Evolutionary conservation across 2,329 filamentous ascomycete genomes (phyloP).

Genomic region (Dactylellina leptospora): DNA sequence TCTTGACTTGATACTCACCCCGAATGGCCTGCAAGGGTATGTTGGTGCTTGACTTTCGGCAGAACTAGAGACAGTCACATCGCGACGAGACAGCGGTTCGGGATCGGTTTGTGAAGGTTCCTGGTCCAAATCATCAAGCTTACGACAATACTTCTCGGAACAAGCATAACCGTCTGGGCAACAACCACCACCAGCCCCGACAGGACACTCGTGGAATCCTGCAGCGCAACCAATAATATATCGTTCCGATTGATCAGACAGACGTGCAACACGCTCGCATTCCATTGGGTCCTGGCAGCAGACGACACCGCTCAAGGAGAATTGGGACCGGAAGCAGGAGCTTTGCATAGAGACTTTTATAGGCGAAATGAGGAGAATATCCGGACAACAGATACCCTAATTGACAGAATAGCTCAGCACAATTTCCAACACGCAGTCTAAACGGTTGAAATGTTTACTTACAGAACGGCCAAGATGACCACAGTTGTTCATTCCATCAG

Average conservation of each 20-base stretch:
- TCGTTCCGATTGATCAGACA: background rate
- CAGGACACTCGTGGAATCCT: conserved; percentile 22
- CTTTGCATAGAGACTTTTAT: conserved; percentile 21
- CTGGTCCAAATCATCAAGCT: background rate
- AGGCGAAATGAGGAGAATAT: conserved; percentile 30
- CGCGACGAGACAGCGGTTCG: background rate
- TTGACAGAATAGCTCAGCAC: background rate
- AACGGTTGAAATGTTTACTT: background rate
- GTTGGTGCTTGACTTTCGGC: background rate
- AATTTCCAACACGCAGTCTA: background rate
- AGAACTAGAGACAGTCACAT: background rate
- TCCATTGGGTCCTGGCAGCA: conserved; percentile 29
- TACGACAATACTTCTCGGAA: background rate
- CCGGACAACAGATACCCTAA: conserved; percentile 42
- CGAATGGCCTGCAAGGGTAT: conserved; percentile 9
- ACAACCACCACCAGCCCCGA: conserved; percentile 32
- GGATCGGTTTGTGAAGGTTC: too few relatives aligned
- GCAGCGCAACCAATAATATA: background rate
- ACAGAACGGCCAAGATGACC: conserved; percentile 16
- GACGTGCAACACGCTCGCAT: conserved; percentile 24
- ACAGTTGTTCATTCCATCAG: conserved; percentile 17
- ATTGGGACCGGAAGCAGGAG: conserved; percentile 18
- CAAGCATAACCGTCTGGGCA: conserved; percentile 26
- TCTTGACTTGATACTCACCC: background rate
- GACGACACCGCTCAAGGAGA: conserved; percentile 6